Evolutionary conservation across 1,284 basidiomycete genomes (phyloP), one percentile per base, ranked within the genome.

Genomic region (Cryptococcus sp.): DNA sequence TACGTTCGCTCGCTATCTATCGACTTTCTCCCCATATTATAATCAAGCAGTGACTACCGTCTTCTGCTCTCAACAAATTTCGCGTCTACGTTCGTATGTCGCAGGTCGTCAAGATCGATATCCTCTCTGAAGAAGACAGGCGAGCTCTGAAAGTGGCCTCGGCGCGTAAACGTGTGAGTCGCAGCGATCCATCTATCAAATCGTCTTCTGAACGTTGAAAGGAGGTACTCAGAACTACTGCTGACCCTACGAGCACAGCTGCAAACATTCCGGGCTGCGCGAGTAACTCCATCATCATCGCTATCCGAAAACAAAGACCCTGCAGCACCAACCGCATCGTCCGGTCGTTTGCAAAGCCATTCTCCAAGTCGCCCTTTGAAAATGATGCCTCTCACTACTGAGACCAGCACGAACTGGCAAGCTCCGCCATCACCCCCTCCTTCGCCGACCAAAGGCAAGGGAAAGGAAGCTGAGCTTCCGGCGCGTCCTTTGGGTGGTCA

Each of bases 101-200:
- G 30, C 45, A 27, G 27, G 11, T 50, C 7, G 19, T 43, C 51
- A 39, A 43, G 25, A 39, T 30, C 17, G 51, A 53, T 8, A 19
- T n/a, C 23, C 40, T 10, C 41, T 45, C 56, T 13, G 60, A 61
- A 43, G 63, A 61, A 39, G 60, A 60, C 15, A 58, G 54, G 48
- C 59, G 72, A 54, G 69, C 71, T 17, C 64, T 65, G 54, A 64
- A 69, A 55, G 62, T 76, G 16, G 64, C 69, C 22, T 63, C 72
- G 19, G 74, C 74, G 3, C 63, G 65, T 56, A 73, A 71, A 50
- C 75, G 73, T 68, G 74, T 73, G 55, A 54, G 66, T 42, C n/a
- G 42, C 22, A 22, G n/a, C 42, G 42, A 22, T 15, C 42, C 6
- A n/a, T 22, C 42, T 15, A 35, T 35, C 7, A 10, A 35, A 8